phyloP scores from a whole-genome alignment of 768 basidiomycete species.

The Hortiboletus campestris region DNA sequence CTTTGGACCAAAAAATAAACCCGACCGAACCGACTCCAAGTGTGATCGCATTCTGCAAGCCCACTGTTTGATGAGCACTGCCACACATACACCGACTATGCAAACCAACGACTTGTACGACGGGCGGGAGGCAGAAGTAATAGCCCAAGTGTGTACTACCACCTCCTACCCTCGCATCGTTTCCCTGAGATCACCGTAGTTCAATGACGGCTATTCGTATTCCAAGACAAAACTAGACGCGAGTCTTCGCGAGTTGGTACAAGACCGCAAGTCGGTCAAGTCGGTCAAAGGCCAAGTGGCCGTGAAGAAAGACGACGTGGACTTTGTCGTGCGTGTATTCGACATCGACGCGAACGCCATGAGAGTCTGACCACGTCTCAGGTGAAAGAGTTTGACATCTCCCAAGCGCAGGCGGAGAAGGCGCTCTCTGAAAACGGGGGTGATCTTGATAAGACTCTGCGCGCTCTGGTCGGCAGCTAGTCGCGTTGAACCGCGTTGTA shows the following conservation, averaged over 20 bases:
- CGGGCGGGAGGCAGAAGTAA: conserved; percentile 31
- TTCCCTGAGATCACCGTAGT: conserved; percentile 41
- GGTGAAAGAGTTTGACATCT: conserved; percentile 32
- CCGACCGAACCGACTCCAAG: not conserved
- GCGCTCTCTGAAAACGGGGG: conserved; percentile 29
- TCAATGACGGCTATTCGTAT: conserved; percentile 53
- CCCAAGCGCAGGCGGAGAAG: conserved; percentile 30
- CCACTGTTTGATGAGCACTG: conserved; percentile 19
- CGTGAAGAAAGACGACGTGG: conserved; percentile 30
- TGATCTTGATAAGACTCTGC: conserved; percentile 29
- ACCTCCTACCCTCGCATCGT: not conserved
- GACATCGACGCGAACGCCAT: not conserved
- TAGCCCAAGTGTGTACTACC: conserved; percentile 21
- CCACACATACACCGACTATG: conserved; percentile 18
- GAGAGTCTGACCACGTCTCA: conserved; percentile 10
- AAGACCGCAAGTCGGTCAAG: conserved; percentile 53
- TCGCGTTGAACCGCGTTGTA: not conserved
- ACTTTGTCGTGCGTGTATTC: conserved; percentile 24
- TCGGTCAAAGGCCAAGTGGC: conserved; percentile 29
- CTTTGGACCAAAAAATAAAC: conserved; percentile 16
- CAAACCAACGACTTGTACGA: conserved; percentile 25
- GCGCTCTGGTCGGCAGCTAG: conserved; percentile 24
- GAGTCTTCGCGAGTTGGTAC: conserved; percentile 49
- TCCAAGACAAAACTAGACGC: conserved; percentile 34
- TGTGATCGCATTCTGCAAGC: not conserved